A percentile compares a stretch with the other conserved stretches of the same genome.
phyloP scores from a whole-genome alignment of 805 yeast genomes.

The Saccharomycopsis sp. region DNA sequence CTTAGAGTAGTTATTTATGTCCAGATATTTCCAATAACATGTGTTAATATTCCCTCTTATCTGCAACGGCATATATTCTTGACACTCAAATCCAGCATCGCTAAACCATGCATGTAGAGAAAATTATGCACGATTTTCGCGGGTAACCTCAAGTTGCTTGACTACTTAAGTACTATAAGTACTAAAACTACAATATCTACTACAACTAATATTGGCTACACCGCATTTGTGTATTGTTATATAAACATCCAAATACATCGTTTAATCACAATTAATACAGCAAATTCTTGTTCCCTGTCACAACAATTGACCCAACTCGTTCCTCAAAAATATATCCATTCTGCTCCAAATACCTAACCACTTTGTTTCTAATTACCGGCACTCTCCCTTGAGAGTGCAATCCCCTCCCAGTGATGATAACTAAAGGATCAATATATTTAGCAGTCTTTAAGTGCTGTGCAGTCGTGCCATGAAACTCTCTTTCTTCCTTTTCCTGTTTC shows the following conservation, averaged over 20 bases:
- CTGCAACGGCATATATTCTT: too few species aligned
- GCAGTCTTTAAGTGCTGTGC: slow-evolving; percentile 32
- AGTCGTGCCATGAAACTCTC: slow-evolving; percentile 38
- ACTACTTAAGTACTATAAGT: too few species aligned
- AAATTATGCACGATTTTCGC: too few species aligned
- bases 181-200: too few species aligned
- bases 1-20: too few species aligned
- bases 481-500: slow-evolving; percentile 41
- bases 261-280: background rate
- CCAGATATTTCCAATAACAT: too few species aligned
- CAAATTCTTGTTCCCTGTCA: background rate
- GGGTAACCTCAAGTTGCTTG: too few species aligned
- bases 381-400: slow-evolving; percentile 56
- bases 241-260: background rate
- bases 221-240: background rate
- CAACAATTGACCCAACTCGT: background rate
- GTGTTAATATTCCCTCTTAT: too few species aligned
- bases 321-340: background rate
- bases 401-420: slow-evolving; percentile 63
- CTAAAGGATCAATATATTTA: slow-evolving; percentile 36
- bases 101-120: too few species aligned
- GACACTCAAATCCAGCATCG: too few species aligned
- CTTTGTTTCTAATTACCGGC: slow-evolving; percentile 40
- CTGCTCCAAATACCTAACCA: slow-evolving; percentile 34
- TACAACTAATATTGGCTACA: too few species aligned